A percentile compares a stretch with the other conserved stretches of the same genome.
phyloP scores from a whole-genome alignment of 1,284 basidiomycete genomes.

The Boletus holoroseus region DNA sequence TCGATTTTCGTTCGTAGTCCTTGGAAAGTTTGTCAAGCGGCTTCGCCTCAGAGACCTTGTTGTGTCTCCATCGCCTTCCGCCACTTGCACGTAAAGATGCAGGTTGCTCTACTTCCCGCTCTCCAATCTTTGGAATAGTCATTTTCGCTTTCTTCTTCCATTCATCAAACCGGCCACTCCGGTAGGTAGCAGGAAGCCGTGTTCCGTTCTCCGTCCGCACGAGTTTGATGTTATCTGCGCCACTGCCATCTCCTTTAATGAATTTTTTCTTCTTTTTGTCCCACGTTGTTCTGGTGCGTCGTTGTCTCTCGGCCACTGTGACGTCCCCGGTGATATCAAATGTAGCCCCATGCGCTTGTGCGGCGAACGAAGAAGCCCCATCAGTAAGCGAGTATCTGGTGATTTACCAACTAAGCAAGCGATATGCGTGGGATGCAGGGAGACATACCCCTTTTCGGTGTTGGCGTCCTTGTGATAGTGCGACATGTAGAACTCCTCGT shows the following conservation, averaged over 20 bases:
- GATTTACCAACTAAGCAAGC: constrained; percentile 5
- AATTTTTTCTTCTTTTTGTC: constrained; percentile 98
- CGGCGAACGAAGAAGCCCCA: constrained; percentile 76
- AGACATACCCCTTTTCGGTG: constrained; percentile 80
- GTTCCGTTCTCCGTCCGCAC: constrained; percentile 91
- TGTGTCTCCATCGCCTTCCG: constrained; percentile 64
- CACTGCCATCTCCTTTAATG: constrained; percentile 76
- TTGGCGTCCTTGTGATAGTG: constrained; percentile 83
- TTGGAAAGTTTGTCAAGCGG: constrained; percentile 64
- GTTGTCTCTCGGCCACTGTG: constrained; percentile 52
- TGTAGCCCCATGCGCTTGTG: constrained; percentile 75
- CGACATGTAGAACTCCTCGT: constrained; percentile 87
- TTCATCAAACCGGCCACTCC: constrained; percentile 90
- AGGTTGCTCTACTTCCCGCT: constrained; percentile 44
- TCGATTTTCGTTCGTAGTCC: constrained; percentile 67
- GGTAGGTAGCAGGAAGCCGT: constrained; percentile 89
- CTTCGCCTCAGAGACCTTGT: constrained; percentile 55
- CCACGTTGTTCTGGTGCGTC: constrained; percentile 71
- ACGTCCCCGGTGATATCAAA: constrained; percentile 85
- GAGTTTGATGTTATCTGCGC: constrained; percentile 92
- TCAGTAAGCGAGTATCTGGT: constrained; percentile 80
- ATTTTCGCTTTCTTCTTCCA: constrained; percentile 82
- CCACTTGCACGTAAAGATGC: constrained; percentile 34
- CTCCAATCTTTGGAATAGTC: constrained; percentile 76
- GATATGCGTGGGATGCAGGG: neutral